A percentile compares a stretch with the other conserved stretches of the same genome.
phyloP scores from a whole-genome alignment of 2,329 filamentous ascomycete genomes.

The Xylariaceae sp. region DNA sequence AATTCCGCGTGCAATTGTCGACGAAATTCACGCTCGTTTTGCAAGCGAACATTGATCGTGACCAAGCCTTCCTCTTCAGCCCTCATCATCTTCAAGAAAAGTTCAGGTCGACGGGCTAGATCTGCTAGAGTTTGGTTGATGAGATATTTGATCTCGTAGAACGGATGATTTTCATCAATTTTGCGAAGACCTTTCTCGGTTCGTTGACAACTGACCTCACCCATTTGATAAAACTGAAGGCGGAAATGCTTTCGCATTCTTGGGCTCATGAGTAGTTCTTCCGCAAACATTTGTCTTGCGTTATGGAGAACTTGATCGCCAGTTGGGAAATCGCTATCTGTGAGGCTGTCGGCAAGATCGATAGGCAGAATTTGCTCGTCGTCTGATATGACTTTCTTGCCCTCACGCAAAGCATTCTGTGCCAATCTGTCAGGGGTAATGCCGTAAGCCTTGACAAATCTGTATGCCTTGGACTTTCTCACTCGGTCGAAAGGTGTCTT shows the following conservation, averaged over 20 bases:
- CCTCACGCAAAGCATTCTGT: slow-evolving; percentile 75
- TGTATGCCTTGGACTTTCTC: slow-evolving; percentile 73
- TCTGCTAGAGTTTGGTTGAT: slow-evolving; percentile 81
- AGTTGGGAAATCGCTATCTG: slow-evolving; percentile 70
- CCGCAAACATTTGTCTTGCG: slow-evolving; percentile 82
- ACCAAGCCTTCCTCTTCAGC: slow-evolving; percentile 92
- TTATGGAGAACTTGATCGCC: slow-evolving; percentile 71
- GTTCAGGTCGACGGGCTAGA: slow-evolving; percentile 76
- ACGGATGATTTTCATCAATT: slow-evolving; percentile 92
- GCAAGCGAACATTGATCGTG: slow-evolving; percentile 75
- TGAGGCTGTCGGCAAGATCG: slow-evolving; percentile 77
- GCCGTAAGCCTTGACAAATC: slow-evolving; percentile 82
- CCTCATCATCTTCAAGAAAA: slow-evolving; percentile 95
- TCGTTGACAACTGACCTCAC: slow-evolving; percentile 79
- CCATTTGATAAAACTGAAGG: slow-evolving; percentile 75
- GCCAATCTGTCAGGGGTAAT: slow-evolving; percentile 86
- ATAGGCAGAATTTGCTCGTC: slow-evolving; percentile 77
- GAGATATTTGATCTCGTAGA: slow-evolving; percentile 97
- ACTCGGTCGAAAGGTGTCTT: slow-evolving; percentile 81
- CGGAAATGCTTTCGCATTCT: slow-evolving; percentile 86
- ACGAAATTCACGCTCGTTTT: slow-evolving; percentile 71
- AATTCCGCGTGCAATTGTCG: slow-evolving; percentile 77
- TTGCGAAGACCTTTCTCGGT: slow-evolving; percentile 92
- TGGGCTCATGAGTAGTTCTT: slow-evolving; percentile 84
- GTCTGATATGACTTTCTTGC: slow-evolving; percentile 77